A percentile compares a stretch with the other conserved stretches of the same genome.
Conservation (phyloP, 208 protist species). For the Herpetomonas tarakana region DNA sequence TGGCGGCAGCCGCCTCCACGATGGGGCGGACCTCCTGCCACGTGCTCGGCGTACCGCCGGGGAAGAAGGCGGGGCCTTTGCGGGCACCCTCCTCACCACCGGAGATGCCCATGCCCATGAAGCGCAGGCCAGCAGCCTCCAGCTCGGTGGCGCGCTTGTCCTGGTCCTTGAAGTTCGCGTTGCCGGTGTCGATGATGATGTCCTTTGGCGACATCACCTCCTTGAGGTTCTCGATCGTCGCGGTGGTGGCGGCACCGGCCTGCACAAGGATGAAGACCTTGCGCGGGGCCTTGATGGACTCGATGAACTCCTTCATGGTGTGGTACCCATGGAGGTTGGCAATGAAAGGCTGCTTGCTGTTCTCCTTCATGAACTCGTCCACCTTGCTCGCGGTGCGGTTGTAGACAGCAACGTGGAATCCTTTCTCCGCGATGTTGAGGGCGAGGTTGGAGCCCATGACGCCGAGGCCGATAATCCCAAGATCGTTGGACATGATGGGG, state of each 20-base stretch:
- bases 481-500: conserved; percentile 88
- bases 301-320: conserved; percentile 75
- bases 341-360: conserved; percentile 42
- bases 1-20: conserved; percentile 95
- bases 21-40: conserved; percentile 94
- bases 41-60: conserved; percentile 92
- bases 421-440: conserved; percentile 97
- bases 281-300: conserved; percentile 89
- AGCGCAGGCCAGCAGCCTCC: conserved; percentile 83
- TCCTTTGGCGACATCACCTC: conserved; percentile 83
- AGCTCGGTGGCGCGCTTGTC: conserved; percentile 86
- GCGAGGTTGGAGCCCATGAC: conserved; percentile 99
- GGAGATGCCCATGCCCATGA: conserved; percentile 97
- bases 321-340: conserved; percentile 70
- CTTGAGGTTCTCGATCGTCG: conserved; percentile 92
- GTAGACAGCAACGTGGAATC: conserved; percentile 93
- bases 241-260: conserved; percentile 95
- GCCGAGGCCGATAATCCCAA: conserved; percentile 97
- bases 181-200: conserved; percentile 97
- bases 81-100: conserved; percentile 99
- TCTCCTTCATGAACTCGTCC: conserved; percentile 81
- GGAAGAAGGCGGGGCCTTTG: conserved; percentile 98
- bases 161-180: conserved; percentile 96
- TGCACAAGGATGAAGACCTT: conserved; percentile 96
- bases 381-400: conserved; percentile 92